Evolutionary conservation across 2,329 filamentous ascomycete species (phyloP).

Genomic region (Claviceps cyperi): DNA sequence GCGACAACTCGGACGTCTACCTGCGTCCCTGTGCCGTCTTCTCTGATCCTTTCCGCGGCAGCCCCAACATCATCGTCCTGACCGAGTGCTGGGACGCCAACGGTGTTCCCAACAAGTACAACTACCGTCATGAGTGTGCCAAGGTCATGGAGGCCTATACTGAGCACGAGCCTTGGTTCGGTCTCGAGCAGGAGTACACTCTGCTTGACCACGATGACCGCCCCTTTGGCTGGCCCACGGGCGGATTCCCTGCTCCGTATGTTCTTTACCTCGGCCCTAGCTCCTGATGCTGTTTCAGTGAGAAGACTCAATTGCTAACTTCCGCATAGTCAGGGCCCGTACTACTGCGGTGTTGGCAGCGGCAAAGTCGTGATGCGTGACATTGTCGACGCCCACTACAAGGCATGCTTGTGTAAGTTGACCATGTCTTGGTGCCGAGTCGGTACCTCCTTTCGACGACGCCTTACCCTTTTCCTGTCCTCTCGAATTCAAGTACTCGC

Average conservation of each 20-base stretch:
- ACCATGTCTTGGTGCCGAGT: neutral
- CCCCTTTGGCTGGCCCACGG: conserved; percentile 60
- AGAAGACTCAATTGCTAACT: conserved; percentile 1
- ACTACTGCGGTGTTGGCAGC: conserved; percentile 80
- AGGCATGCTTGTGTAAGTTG: conserved; percentile 49
- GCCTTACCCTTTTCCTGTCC: neutral
- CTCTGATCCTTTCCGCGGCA: conserved; percentile 80
- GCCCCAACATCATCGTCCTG: conserved; percentile 87
- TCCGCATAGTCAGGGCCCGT: conserved; percentile 21
- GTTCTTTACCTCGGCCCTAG: neutral
- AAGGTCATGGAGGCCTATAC: conserved; percentile 82
- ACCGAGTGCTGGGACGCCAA: conserved; percentile 90
- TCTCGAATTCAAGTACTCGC: neutral
- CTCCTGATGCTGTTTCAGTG: no score
- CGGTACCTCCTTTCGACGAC: neutral
- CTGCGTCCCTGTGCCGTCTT: conserved; percentile 79
- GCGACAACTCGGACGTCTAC: conserved; percentile 96
- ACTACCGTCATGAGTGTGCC: conserved; percentile 84
- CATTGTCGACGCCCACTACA: conserved; percentile 62
- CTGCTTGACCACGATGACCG: conserved; percentile 63
- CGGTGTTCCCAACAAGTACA: conserved; percentile 94
- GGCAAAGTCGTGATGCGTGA: conserved; percentile 97
- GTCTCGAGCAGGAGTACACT: conserved; percentile 93
- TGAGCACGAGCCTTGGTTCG: conserved; percentile 85
- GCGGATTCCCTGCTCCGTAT: conserved; percentile 70